phyloP scores from a whole-genome alignment of 2,329 filamentous ascomycete genomes.

The Diaporthe helianthi region DNA sequence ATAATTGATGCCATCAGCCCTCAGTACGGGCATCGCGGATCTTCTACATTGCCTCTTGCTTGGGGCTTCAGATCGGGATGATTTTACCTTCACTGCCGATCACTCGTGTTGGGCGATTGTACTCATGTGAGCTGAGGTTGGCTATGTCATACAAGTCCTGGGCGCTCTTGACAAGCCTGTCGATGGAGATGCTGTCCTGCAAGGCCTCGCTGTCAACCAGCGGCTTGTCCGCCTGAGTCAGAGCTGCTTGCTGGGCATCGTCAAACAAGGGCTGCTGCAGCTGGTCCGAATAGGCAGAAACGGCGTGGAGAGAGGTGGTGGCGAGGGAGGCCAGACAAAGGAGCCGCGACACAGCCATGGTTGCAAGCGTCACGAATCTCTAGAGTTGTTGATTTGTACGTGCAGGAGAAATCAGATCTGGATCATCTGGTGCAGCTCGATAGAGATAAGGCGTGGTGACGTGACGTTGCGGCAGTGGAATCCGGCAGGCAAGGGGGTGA shows the following conservation, averaged over 20 bases:
- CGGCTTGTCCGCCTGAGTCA: slow-evolving; percentile 40
- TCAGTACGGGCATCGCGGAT: too few species aligned
- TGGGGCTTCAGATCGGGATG: not conserved
- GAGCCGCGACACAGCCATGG: not conserved
- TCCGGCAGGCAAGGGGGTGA: slow-evolving; percentile 18
- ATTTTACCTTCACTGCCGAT: slow-evolving; percentile 68
- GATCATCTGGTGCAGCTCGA: not conserved
- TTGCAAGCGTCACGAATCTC: not conserved
- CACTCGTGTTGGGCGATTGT: slow-evolving; percentile 73
- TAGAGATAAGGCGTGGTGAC: not conserved
- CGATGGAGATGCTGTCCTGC: slow-evolving; percentile 61
- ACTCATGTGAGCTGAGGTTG: slow-evolving; percentile 63
- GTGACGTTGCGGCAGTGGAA: not conserved
- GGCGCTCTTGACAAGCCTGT: slow-evolving; percentile 65
- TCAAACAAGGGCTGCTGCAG: slow-evolving; percentile 29
- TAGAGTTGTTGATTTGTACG: not conserved
- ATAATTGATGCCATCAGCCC: slow-evolving; percentile 21
- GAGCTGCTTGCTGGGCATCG: slow-evolving; percentile 6
- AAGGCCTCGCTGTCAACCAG: slow-evolving; percentile 62
- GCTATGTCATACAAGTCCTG: slow-evolving; percentile 69
- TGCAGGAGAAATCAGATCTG: not conserved
- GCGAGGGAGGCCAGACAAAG: slow-evolving; percentile 12
- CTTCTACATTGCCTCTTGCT: not conserved
- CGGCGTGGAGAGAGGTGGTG: slow-evolving; percentile 1
- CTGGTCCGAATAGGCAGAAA: slow-evolving; percentile 6